phyloP scores from a whole-genome alignment of 2,329 filamentous ascomycete species.

The Ophiostoma novo-ulmi region DNA sequence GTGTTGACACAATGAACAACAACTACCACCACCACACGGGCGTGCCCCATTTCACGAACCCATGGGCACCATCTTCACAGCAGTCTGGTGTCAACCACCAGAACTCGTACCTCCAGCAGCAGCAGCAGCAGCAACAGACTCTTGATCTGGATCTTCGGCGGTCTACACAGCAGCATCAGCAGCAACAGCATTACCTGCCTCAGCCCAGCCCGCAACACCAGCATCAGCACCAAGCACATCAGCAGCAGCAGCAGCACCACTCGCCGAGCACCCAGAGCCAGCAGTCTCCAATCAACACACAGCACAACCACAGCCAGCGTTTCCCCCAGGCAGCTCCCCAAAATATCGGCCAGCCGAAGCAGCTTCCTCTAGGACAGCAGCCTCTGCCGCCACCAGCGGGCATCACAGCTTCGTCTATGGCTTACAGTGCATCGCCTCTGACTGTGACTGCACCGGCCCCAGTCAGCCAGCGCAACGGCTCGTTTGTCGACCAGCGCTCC shows the following conservation, averaged over 20 bases:
- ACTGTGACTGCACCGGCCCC: neutral
- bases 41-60: conserved; percentile 77
- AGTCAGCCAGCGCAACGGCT: conserved; percentile 1
- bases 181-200: conserved; percentile 11
- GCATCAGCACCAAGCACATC: conserved; percentile 20
- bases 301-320: conserved; percentile 29
- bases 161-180: conserved; percentile 20
- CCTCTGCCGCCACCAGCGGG: conserved; percentile 14
- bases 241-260: conserved; percentile 21
- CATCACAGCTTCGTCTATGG: conserved; percentile 7
- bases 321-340: neutral
- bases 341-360: neutral
- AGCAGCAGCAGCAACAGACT: conserved; percentile 18
- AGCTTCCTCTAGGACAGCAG: conserved; percentile 13
- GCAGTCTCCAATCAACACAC: conserved; percentile 48
- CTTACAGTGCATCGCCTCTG: neutral
- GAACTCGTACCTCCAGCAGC: conserved; percentile 40
- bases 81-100: conserved; percentile 40
- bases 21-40: conserved; percentile 51
- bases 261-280: conserved; percentile 19
- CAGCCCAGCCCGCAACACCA: conserved; percentile 40
- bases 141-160: conserved; percentile 13
- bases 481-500: conserved; percentile 14
- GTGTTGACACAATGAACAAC: conserved; percentile 71
- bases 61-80: conserved; percentile 65